Base-by-base conservation (phyloP, 192 early-diverging fungal genomes). In the Podila clonocystis region DNA sequence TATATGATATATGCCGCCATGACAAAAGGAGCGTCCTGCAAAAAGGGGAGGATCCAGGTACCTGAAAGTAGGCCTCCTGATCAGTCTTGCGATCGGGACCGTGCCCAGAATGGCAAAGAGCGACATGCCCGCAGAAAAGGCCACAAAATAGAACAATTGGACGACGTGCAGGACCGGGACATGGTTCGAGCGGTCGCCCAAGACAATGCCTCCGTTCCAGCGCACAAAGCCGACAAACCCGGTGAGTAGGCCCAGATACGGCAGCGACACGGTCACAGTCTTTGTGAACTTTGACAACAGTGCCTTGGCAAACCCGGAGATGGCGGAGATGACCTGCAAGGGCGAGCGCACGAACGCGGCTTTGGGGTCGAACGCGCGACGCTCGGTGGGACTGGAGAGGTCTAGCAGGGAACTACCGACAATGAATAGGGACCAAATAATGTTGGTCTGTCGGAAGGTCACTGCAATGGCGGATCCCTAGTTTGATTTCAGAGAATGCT, bases 151-250 rank as follows among this genome's bases (percentile, higher is more conserved):
- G 33, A 96, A 87, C 22, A 97, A 52, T 77, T 98, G 97, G 22
- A 94, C 92, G 8, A 96, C 60, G 79, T 99, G 95, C 31, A 93
- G 28, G 19, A 85, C 87, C 3, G 93, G 89, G 34, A 93, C 73
- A 83, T 99, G 97, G 74, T 98, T 93, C 5, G 89, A 73, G 65
- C 88, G 89, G 85, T 99, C 97, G 31, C 97, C 93, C 91, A 99
- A 78, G 28, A 95, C 96, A 58, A 99, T 95, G 5, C 96, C 94
- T 0, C 85, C 86, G 74, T 97, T 97, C 84, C 85, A 92, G 19
- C 84, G 58, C 0, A 99, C 72, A 86, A 96, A 98, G 5, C 31
- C 82, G 1, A 59, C 83, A 89, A 97, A 96, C 0, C 72, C 45
- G 4, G 55, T 49, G 0, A 87, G 67, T 3, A 89, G 67, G 1